phyloP scores from a whole-genome alignment of 2,329 filamentous ascomycete species.

The Ceratocystis lukuohia region DNA sequence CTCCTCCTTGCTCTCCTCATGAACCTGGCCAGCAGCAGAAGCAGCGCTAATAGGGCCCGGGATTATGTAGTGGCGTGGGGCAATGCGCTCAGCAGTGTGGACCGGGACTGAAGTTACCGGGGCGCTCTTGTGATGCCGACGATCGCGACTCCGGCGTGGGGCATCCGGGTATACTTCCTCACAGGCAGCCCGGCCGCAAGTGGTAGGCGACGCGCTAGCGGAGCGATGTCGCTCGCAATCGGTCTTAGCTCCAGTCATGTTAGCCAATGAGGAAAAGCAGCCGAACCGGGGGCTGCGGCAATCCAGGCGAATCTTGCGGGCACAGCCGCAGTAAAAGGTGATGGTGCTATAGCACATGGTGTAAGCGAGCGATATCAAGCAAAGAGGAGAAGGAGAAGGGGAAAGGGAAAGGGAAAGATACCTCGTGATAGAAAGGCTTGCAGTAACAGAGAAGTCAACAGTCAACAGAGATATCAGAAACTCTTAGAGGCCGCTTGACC shows the following conservation, averaged over 20 bases:
- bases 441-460: too few relatives aligned
- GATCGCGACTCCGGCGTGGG: constrained; percentile 1
- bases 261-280: neutral
- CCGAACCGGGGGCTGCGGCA: constrained; percentile 8
- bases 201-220: constrained; percentile 2
- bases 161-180: constrained; percentile 9
- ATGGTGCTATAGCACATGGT: constrained; percentile 11
- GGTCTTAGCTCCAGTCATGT: constrained; percentile 2
- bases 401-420: neutral
- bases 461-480: neutral
- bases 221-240: constrained; percentile 6
- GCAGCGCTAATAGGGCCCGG: neutral
- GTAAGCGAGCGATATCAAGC: neutral
- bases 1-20: neutral
- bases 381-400: neutral
- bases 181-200: constrained; percentile 13
- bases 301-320: neutral
- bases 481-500: neutral
- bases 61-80: neutral
- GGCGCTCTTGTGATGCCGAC: neutral
- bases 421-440: neutral
- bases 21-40: neutral
- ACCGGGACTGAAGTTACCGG: neutral
- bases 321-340: constrained; percentile 11
- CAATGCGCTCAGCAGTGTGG: neutral